These are phyloP conservation scores for Pelargonium citronellum DNA, from an alignment of 441 rosid species.

Conservation along the genomic window DNA sequence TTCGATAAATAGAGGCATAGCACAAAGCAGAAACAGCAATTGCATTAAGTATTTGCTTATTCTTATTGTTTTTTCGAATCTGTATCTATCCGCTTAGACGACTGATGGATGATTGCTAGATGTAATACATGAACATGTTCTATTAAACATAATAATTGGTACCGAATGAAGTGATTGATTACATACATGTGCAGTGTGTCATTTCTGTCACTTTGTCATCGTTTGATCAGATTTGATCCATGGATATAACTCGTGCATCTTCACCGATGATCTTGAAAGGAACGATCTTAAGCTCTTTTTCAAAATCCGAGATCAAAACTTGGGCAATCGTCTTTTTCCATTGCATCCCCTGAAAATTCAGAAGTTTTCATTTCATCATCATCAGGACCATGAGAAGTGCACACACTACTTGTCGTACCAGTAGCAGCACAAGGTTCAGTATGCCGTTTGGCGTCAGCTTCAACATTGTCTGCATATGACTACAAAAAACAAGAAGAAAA, in stretches of 20 bases:
- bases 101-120: not conserved
- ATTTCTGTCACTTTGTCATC: not conserved
- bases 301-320: constrained; percentile 53
- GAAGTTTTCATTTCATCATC: constrained; percentile 18
- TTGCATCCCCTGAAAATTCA: constrained; percentile 19
- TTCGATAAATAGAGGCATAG: not conserved
- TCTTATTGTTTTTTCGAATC: not conserved
- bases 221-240: not conserved
- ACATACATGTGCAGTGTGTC: not conserved
- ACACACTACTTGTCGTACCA: constrained; percentile 6
- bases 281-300: constrained; percentile 7
- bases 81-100: not conserved
- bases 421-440: constrained; percentile 12
- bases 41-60: not conserved
- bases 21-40: too few species aligned
- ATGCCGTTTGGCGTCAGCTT: not conserved
- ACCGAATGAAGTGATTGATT: not conserved
- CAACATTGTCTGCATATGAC: constrained; percentile 6
- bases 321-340: constrained; percentile 29
- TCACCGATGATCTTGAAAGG: not conserved
- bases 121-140: not conserved
- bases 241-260: not conserved
- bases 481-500: not conserved
- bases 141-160: not conserved
- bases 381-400: constrained; percentile 9